Percentiles rank a stretch among this genome's conserved stretches.
phyloP scores from a whole-genome alignment of 2,329 filamentous ascomycete species.

The Talaromyces marneffei region DNA sequence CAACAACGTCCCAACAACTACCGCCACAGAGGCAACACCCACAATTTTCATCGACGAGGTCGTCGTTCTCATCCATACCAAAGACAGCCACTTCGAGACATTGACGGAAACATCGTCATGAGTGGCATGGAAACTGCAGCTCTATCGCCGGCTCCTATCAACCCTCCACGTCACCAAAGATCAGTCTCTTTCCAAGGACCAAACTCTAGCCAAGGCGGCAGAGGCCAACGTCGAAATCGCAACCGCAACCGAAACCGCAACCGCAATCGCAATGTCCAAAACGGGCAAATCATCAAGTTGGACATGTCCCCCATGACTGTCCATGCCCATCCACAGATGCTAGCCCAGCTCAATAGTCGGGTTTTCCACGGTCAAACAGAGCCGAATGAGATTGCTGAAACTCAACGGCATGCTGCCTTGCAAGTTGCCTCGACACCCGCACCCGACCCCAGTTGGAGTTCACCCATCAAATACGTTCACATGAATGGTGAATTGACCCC shows the following conservation, averaged over 20 bases:
- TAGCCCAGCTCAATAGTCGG: neutral
- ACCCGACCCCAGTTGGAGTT: neutral
- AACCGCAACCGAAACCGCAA: conserved; percentile 6
- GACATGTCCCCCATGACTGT: neutral
- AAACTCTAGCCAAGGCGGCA: neutral
- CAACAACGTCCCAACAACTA: neutral
- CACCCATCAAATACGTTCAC: conserved; percentile 1
- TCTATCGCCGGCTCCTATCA: neutral
- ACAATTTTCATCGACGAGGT: neutral
- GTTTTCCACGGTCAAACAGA: neutral
- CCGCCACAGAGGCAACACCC: neutral
- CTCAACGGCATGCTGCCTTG: neutral
- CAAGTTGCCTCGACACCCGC: conserved; percentile 2
- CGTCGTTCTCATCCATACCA: neutral
- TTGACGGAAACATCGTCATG: conserved; percentile 11
- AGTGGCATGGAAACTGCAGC: conserved; percentile 9
- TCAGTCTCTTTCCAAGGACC: neutral
- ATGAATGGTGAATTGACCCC: conserved; percentile 3
- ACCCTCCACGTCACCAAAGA: neutral
- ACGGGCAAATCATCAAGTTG: neutral
- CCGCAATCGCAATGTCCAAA: neutral
- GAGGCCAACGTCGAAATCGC: neutral
- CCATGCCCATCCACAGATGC: neutral
- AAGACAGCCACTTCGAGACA: conserved; percentile 2
- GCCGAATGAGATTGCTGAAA: neutral